Conservation (phyloP, 805 yeast species). For the Ogataea nakhonphanomensis region DNA sequence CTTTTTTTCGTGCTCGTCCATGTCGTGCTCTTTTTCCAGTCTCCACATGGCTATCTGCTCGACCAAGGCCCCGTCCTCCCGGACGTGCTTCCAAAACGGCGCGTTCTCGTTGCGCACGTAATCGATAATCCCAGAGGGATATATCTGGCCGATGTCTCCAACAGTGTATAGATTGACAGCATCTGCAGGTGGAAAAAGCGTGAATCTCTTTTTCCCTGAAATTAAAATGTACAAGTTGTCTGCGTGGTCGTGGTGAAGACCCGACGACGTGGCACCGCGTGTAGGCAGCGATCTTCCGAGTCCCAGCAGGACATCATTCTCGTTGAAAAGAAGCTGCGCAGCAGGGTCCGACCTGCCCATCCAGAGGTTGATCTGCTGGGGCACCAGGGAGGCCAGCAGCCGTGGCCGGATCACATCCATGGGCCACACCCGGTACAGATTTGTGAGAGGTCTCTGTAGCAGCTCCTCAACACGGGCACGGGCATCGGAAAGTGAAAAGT, state of each 20-base stretch:
- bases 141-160: conserved; percentile 55
- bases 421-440: conserved; percentile 27
- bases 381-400: conserved; percentile 41
- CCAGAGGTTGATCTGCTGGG: conserved; percentile 78
- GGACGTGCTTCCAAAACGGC: conserved; percentile 58
- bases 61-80: conserved; percentile 59
- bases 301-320: conserved; percentile 32
- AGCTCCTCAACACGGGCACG: conserved; percentile 45
- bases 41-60: conserved; percentile 47
- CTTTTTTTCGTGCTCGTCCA: conserved; percentile 27
- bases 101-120: conserved; percentile 52
- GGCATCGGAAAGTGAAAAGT: conserved; percentile 27
- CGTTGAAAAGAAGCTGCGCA: conserved; percentile 7
- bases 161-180: conserved; percentile 58
- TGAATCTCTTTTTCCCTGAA: conserved; percentile 61
- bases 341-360: conserved; percentile 43
- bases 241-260: conserved; percentile 79
- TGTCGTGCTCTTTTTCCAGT: conserved; percentile 20
- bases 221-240: conserved; percentile 66
- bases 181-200: conserved; percentile 61
- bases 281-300: conserved; percentile 57
- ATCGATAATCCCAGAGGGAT: conserved; percentile 64
- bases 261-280: conserved; percentile 54
- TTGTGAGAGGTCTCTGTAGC: conserved; percentile 60
- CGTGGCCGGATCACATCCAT: conserved; percentile 41